Evolutionary conservation across 225 moss, liverwort and hornwort species (phyloP), one percentile per base, ranked within the genome.

Genomic region (Polytrichum formosum): DNA sequence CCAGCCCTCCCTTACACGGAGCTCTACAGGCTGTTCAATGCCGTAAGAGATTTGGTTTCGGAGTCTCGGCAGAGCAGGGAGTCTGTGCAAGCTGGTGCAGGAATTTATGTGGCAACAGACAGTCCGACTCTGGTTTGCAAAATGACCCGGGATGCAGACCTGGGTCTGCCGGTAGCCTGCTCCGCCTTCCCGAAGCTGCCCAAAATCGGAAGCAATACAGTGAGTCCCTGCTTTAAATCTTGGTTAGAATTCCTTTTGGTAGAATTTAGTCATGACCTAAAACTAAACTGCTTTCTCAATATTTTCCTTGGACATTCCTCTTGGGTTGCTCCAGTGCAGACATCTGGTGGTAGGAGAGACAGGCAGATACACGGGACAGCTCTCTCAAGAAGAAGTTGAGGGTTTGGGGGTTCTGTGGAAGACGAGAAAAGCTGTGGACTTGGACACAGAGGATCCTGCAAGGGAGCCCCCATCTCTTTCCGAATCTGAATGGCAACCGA

Each of bases 21-120:
- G 70, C 86, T 86, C 6, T 77, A 80, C 75, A 83, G 75, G n/a
- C 75, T 86, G 1, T 86, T 86, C 65, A 66, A 83, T 55, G 85
- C 79, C 28, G 64, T 53, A 16, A 66, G n/a, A 62, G 20, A 53
- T 13, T 72, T 53, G 4, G 68, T 69, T 6, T 58, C 53, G n/a
- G 70, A 73, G 33, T 55, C 76, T 5, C 35, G 56, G 67, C 66
- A 69, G 18, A 46, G 2, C 23, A 68, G 54, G 73, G 65, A 61
- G 28, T 64, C 76, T 69, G 23, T 75, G 74, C 54, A 33, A 27
- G 23, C 6, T 26, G 66, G 66, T n/a, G 30, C 37, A 53, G 60
- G 22, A 25, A 0, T 77, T 20, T 75, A 77, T 4, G 78, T 80
- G 28, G 70, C 76, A 56, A 75, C 77, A 46, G 78, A 83, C 64